A percentile compares a stretch with the other conserved stretches of the same genome.
phyloP scores from a whole-genome alignment of 768 basidiomycete genomes.

The Gelatoporia subvermispora region DNA sequence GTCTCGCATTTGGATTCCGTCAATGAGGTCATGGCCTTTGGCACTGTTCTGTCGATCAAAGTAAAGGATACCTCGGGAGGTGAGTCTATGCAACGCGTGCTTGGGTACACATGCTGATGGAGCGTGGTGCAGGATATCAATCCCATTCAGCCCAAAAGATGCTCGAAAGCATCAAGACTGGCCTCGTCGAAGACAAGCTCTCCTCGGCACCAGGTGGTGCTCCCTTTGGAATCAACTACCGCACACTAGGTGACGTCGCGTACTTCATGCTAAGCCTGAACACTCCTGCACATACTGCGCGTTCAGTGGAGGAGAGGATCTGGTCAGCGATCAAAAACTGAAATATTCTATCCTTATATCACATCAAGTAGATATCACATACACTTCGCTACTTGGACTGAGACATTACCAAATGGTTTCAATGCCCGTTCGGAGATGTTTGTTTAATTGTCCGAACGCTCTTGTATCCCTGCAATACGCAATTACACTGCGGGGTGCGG shows the following conservation, averaged over 20 bases:
- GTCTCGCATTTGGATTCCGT: conserved; percentile 57
- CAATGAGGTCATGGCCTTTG: conserved; percentile 79
- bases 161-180: conserved; percentile 45
- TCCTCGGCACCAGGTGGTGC: conserved; percentile 47
- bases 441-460: too few relatives aligned
- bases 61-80: conserved; percentile 54
- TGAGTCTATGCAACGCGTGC: conserved; percentile 26
- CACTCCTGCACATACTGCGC: conserved; percentile 48
- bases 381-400: too few relatives aligned
- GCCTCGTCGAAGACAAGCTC: conserved; percentile 19
- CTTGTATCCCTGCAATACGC: too few relatives aligned
- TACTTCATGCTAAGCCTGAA: conserved; percentile 92
- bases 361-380: too few relatives aligned
- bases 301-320: conserved; percentile 60
- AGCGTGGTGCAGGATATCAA: conserved; percentile 36
- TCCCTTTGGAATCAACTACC: conserved; percentile 71
- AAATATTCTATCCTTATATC: too few relatives aligned
- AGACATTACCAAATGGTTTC: too few relatives aligned
- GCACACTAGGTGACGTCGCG: conserved; percentile 88
- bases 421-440: too few relatives aligned
- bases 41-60: conserved; percentile 79
- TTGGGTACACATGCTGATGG: neutral
- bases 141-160: conserved; percentile 60
- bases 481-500: too few relatives aligned
- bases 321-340: conserved; percentile 3